Evolutionary conservation across 2,329 filamentous ascomycete genomes (phyloP), one percentile per base, ranked within the genome.

Genomic region (Trichoderma afroharzianum): DNA sequence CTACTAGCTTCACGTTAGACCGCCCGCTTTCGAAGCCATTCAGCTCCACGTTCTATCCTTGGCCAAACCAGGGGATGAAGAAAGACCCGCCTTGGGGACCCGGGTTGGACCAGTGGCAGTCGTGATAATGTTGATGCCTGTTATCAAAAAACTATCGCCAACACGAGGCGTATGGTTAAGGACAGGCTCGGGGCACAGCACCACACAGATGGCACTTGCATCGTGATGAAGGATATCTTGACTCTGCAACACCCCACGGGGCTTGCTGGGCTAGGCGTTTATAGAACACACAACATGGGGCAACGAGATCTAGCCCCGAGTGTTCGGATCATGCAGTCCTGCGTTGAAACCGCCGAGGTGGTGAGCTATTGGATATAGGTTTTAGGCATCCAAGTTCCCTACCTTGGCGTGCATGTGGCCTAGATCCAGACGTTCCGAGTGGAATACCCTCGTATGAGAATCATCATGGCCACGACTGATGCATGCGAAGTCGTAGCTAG

Each of bases 91-190:
- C 39, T 33, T 18, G n/a, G 32, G 21, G 57, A 43, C 43, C 63
- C 14, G 39, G 14, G 9, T 58, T 58, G n/a, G 63, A 63, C 70
- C 70, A 71, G 70, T 71, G 57, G 43, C 43, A 68, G 57, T 7
- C 26, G 70, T 63, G 47, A 61, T 36, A 68, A 71, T 71, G 32
- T 21, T 68, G 70, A 39, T 68, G 70, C 70, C 70, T 71, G 47
- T 15, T 33, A 55, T 64, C 43, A 47, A 28, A 68, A 30, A 15
- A 36, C 53, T 26, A 66, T 24, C 6, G 28, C 21, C 21, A 39
- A 61, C 39, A 69, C 67, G 67, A 62, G 21, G 21, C 39, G 21
- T 61, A 18, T 36, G 67, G 39, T 47, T 53, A 62, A 12, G 30
- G 39, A 53, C 15, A 58, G 11, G 32, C 6, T 47, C 28, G 61